Evolutionary conservation across 192 early-diverging fungal species (phyloP).

Genomic region (Coemansia sp.): DNA sequence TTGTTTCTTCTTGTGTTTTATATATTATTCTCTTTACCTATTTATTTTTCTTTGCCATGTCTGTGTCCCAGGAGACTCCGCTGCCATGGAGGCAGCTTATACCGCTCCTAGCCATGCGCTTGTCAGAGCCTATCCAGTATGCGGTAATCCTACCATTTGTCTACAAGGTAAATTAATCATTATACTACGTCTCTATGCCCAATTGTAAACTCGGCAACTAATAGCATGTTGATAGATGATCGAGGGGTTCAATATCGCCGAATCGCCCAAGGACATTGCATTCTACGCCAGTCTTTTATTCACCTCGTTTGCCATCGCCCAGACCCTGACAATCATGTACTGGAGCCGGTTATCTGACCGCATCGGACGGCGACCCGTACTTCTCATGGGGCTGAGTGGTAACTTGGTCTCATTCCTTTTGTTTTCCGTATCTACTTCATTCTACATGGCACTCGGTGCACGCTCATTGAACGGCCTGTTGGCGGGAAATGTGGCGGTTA

Average conservation of each 20-base stretch:
- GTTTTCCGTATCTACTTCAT: slow-evolving; percentile 49
- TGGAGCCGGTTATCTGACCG: slow-evolving; percentile 79
- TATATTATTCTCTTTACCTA: slow-evolving; percentile 4
- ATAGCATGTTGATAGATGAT: background rate
- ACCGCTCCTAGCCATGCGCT: slow-evolving; percentile 33
- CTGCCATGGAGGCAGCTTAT: slow-evolving; percentile 44
- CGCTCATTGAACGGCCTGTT: slow-evolving; percentile 55
- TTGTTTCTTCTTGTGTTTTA: background rate
- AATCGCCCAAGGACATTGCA: slow-evolving; percentile 77
- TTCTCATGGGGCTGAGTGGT: slow-evolving; percentile 79
- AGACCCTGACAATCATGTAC: slow-evolving; percentile 59
- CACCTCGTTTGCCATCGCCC: slow-evolving; percentile 58
- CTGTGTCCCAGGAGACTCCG: slow-evolving; percentile 26
- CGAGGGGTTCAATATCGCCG: slow-evolving; percentile 52
- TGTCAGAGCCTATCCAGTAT: slow-evolving; percentile 76
- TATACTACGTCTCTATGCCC: background rate
- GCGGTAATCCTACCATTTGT: slow-evolving; percentile 66
- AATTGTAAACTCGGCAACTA: background rate
- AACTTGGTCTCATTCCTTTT: slow-evolving; percentile 67
- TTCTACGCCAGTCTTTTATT: slow-evolving; percentile 68
- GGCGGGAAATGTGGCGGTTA: slow-evolving; percentile 80
- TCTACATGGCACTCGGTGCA: slow-evolving; percentile 61
- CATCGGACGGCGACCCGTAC: slow-evolving; percentile 79
- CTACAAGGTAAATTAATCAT: background rate
- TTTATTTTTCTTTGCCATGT: background rate